Conservation (phyloP, 352 stramenopile species). For the Phytophthora fragariae region DNA sequence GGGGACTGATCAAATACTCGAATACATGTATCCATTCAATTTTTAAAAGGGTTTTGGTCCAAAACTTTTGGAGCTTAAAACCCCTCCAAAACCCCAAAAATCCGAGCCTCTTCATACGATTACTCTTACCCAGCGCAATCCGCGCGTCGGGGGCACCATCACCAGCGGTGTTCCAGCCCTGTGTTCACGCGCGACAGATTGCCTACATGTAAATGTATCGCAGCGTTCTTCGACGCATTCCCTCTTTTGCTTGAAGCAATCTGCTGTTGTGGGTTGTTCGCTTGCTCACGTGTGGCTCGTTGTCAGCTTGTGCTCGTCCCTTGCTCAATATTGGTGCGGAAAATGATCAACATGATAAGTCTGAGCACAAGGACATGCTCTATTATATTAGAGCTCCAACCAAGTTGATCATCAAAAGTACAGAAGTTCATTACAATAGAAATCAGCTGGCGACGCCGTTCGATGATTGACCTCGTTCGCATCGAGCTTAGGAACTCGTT, state of each 20-base stretch:
- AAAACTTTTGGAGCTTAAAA: no score
- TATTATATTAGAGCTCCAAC: no score
- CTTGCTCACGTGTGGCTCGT: not conserved
- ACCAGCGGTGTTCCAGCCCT: not conserved
- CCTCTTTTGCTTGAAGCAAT: not conserved
- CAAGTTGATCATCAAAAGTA: no score
- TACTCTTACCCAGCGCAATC: not conserved
- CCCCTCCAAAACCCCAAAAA: not conserved
- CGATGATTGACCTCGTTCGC: no score
- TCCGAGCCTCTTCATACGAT: not conserved
- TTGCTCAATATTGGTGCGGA: not conserved
- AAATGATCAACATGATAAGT: not conserved
- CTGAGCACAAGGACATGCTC: not conserved
- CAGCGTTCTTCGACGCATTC: not conserved
- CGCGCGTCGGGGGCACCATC: not conserved
- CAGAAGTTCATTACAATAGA: no score
- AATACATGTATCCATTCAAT: not conserved
- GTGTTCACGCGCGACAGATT: conserved; percentile 3
- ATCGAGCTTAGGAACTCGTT: no score
- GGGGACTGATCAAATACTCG: not conserved
- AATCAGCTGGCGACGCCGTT: no score
- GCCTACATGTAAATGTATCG: not conserved
- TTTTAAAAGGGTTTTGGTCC: no score
- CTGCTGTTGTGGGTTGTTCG: not conserved
- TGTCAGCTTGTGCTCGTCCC: not conserved